Conservation (phyloP, 192 early-diverging fungal genomes). For the Spinellus fusiger region DNA sequence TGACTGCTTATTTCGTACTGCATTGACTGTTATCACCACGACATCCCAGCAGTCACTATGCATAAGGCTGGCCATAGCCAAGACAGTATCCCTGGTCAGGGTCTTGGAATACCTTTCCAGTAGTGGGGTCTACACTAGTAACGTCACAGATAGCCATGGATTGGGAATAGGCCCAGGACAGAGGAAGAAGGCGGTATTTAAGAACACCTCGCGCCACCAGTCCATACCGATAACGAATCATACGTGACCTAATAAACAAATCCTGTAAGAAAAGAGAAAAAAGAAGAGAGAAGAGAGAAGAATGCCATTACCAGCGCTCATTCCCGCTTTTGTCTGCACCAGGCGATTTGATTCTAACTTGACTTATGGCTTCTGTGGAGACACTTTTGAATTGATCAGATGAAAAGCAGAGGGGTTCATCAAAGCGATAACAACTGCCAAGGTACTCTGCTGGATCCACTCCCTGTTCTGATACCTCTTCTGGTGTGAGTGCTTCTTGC, state of each 20-base stretch:
- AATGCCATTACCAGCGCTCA: constrained; percentile 23
- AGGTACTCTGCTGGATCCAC: constrained; percentile 32
- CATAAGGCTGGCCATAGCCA: constrained; percentile 5
- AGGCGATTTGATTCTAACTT: constrained; percentile 29
- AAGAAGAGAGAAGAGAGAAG: not conserved
- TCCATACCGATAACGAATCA: constrained; percentile 31
- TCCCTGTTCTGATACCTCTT: not conserved
- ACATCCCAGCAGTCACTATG: too few species aligned
- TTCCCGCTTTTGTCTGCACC: constrained; percentile 30
- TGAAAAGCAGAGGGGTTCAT: constrained; percentile 18
- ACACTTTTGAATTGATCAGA: constrained; percentile 6
- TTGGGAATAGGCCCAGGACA: constrained; percentile 3
- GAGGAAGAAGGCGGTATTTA: constrained; percentile 16
- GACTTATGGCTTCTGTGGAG: constrained; percentile 2
- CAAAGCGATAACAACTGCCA: constrained; percentile 28
- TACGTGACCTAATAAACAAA: constrained; percentile 16
- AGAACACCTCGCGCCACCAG: constrained; percentile 24
- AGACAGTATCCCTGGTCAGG: constrained; percentile 14
- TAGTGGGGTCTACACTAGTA: constrained; percentile 21
- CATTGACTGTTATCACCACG: too few species aligned
- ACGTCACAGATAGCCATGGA: constrained; percentile 22
- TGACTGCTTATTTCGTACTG: too few species aligned
- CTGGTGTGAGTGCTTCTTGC: not conserved
- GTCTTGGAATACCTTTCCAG: constrained; percentile 11
- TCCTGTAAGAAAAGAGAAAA: not conserved